These are phyloP conservation scores for Stemphylium beticola DNA, from an alignment of 2,329 filamentous ascomycete genomes.

Conservation along the genomic window DNA sequence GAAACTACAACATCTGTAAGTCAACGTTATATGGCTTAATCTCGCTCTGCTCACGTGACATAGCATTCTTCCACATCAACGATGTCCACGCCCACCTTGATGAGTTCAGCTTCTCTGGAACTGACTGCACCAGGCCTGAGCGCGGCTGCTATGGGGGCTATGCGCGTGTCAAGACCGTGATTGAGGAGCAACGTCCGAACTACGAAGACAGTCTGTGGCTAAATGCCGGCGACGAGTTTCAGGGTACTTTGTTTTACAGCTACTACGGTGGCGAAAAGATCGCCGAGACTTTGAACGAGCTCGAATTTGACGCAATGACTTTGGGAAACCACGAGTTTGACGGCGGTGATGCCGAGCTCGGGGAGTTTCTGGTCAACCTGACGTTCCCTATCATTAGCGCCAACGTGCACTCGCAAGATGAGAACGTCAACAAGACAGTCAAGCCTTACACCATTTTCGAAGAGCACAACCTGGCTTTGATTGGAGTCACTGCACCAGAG, in stretches of 20 bases:
- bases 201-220: constrained; percentile 68
- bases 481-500: constrained; percentile 68
- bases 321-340: constrained; percentile 61
- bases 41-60: constrained; percentile 1
- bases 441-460: constrained; percentile 70
- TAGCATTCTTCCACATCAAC: constrained; percentile 71
- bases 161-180: constrained; percentile 66
- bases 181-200: constrained; percentile 63
- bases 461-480: constrained; percentile 65
- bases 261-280: constrained; percentile 73
- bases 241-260: constrained; percentile 71
- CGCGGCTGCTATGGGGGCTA: constrained; percentile 70
- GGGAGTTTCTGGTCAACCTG: constrained; percentile 66
- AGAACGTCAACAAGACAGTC: constrained; percentile 66
- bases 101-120: constrained; percentile 65
- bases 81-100: constrained; percentile 72
- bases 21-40: neutral
- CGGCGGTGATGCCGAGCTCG: constrained; percentile 67
- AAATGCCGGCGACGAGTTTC: constrained; percentile 73
- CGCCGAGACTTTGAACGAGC: constrained; percentile 67
- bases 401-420: constrained; percentile 67
- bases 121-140: constrained; percentile 64
- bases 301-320: constrained; percentile 72
- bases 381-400: constrained; percentile 70
- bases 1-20: constrained; percentile 47